Evolutionary conservation across 345 rosid genomes (phyloP), one percentile per base, ranked within the genome.

Genomic region (Pugionium cornutum): DNA sequence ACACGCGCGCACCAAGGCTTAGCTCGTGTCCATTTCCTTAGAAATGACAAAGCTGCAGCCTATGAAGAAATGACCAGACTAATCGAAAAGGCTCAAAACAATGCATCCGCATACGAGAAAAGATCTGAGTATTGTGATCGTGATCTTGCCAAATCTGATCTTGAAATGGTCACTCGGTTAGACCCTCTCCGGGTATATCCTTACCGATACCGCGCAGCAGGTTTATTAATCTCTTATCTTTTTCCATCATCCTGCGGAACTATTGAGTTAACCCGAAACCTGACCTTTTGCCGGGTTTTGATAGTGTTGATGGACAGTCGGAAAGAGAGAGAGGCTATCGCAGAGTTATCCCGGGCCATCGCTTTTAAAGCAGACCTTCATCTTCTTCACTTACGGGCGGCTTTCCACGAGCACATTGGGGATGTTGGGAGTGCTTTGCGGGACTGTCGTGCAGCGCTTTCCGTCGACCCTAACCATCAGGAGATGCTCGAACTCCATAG

Each of bases 151-250:
- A 94, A 85, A 69, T 82, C 85, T 4, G 99, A 94, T 79, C 92
- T 94, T 0, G 95, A 90, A 79, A 88, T 82, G 88, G 99, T 94
- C 74, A 88, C 99, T 2, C 75, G 56, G 45, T 78, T 94, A 78
- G 99, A 94, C 67, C 97, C 99, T 37, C 99, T 91, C 30, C 83
- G 99, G 33, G 96, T 91, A 6, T 94, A 94, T 79, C 99, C 99
- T 45, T 94, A 91, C 78, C 74, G 95, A 74, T 94, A 90, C 67
- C 83, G 99, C 11, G 99, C 99, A 36, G 97, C 99, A 85, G 97
- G 99, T 90, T 48, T 53, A 36, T 58, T 53, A 5, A 42, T 39
- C 52, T 10, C 68, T 27, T 51, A 45, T 8, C 2, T 26, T 47
- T 58, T 53, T 18, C 4, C 33, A 7, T 10, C 35, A 29, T 25